These are phyloP conservation scores for Epichloe amarillans DNA, from an alignment of 2,329 filamentous ascomycete species.

Conservation along the genomic window DNA sequence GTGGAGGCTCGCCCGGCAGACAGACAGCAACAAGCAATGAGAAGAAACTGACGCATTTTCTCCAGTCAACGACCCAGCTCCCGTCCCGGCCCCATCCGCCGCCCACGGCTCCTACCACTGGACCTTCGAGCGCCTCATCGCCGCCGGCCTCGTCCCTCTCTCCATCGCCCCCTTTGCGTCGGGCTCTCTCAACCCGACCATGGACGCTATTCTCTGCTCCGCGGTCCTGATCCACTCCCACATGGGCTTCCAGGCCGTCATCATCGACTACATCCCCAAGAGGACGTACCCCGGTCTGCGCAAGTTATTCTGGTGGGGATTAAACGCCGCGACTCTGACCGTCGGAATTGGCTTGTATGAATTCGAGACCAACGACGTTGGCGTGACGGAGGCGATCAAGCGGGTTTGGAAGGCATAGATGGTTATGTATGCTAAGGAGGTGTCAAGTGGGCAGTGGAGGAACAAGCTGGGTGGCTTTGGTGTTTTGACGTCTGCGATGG, in stretches of 20 bases:
- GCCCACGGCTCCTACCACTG: conserved; percentile 95
- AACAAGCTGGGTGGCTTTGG: background rate
- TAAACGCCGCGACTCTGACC: conserved; percentile 65
- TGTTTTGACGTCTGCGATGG: background rate
- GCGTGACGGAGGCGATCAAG: conserved; percentile 78
- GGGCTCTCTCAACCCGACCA: conserved; percentile 76
- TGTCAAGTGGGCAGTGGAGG: background rate
- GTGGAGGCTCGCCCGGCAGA: background rate
- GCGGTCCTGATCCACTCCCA: conserved; percentile 84
- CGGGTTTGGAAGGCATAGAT: conserved; percentile 72
- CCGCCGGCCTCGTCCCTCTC: conserved; percentile 71
- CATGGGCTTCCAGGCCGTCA: conserved; percentile 81
- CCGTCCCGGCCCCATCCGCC: conserved; percentile 57
- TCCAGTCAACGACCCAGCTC: conserved; percentile 74
- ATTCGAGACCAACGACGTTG: conserved; percentile 98
- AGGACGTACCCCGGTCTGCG: conserved; percentile 54
- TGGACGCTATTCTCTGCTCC: conserved; percentile 76
- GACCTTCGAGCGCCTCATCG: conserved; percentile 83
- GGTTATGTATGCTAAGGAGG: background rate
- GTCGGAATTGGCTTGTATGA: conserved; percentile 88
- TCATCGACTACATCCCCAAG: conserved; percentile 83
- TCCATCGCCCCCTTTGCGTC: conserved; percentile 84
- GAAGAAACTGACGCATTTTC: conserved; percentile 2
- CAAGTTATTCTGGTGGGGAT: conserved; percentile 58
- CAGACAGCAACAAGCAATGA: background rate